Conservation (phyloP, 2,329 filamentous ascomycete species). For the Colletotrichum gigasporum region DNA sequence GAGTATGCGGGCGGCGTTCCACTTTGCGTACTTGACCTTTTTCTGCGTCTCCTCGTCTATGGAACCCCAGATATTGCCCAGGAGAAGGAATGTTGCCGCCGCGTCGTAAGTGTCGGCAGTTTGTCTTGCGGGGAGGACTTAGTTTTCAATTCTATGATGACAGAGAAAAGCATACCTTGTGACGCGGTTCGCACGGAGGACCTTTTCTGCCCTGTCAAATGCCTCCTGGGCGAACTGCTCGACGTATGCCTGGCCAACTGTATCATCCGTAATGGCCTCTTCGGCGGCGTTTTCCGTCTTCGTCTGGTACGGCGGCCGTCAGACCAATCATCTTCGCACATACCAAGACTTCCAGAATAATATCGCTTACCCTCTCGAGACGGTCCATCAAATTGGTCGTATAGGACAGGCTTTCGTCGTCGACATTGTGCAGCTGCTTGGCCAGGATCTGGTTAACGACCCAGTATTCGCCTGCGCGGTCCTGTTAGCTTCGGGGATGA, state of each 20-base stretch:
- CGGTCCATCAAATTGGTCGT: conserved; percentile 90
- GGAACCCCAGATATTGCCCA: conserved; percentile 84
- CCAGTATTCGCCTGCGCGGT: conserved; percentile 81
- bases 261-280: conserved; percentile 86
- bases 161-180: conserved; percentile 57
- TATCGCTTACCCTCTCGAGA: conserved; percentile 75
- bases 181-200: conserved; percentile 83
- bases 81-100: conserved; percentile 89
- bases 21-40: conserved; percentile 97
- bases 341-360: too few relatives aligned
- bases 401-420: conserved; percentile 82
- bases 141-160: not conserved
- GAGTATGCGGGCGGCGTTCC: conserved; percentile 89
- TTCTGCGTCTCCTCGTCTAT: conserved; percentile 79
- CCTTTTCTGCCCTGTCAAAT: conserved; percentile 83
- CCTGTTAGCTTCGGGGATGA: not conserved
- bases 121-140: conserved; percentile 63
- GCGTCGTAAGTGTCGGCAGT: conserved; percentile 95
- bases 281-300: conserved; percentile 80
- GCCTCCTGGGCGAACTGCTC: conserved; percentile 94
- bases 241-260: conserved; percentile 88
- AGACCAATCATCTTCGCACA: not conserved
- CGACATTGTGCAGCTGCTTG: conserved; percentile 79
- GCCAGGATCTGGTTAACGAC: conserved; percentile 91
- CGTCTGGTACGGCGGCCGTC: conserved; percentile 53